Percentiles rank a stretch among this genome's conserved stretches.
Conservation (phyloP, 2,329 filamentous ascomycete species). For the Pyrenophora teres region DNA sequence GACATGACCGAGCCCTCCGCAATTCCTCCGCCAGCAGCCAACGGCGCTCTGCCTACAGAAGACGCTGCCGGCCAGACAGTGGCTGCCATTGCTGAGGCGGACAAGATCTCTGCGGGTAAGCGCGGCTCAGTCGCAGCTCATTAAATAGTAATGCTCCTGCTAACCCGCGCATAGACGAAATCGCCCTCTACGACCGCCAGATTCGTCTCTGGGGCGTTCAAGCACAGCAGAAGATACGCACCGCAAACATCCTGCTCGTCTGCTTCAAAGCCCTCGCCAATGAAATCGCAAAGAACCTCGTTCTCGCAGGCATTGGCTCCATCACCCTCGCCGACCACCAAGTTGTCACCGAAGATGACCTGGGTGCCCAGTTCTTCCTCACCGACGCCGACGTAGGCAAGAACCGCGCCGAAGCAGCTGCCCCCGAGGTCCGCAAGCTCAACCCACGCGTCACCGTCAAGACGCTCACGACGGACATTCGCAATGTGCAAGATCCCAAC, state of each 20-base stretch:
- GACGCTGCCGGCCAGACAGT: conserved; percentile 45
- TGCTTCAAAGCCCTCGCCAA: conserved; percentile 86
- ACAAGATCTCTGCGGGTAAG: conserved; percentile 50
- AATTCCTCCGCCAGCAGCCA: conserved; percentile 18
- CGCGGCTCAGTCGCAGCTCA: not conserved
- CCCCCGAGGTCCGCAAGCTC: conserved; percentile 76
- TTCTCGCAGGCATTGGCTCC: conserved; percentile 88
- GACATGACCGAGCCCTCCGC: conserved; percentile 15
- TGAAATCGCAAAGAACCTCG: conserved; percentile 96
- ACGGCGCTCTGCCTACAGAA: conserved; percentile 36
- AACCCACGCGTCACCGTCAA: conserved; percentile 85
- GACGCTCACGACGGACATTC: conserved; percentile 69
- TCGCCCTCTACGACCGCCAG: conserved; percentile 95
- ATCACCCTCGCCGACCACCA: conserved; percentile 86
- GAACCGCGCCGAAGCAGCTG: conserved; percentile 82
- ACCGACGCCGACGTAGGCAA: conserved; percentile 72
- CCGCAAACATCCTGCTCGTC: conserved; percentile 86
- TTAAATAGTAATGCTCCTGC: not conserved
- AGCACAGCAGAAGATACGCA: conserved; percentile 88
- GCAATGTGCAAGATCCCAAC: conserved; percentile 63
- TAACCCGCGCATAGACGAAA: conserved; percentile 69
- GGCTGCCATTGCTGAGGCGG: conserved; percentile 46
- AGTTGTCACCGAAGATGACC: conserved; percentile 74
- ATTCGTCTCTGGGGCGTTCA: conserved; percentile 97
- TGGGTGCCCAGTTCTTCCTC: conserved; percentile 74